Evolutionary conservation across 1,284 basidiomycete genomes (phyloP).

Genomic region (Testicularia cyperi): DNA sequence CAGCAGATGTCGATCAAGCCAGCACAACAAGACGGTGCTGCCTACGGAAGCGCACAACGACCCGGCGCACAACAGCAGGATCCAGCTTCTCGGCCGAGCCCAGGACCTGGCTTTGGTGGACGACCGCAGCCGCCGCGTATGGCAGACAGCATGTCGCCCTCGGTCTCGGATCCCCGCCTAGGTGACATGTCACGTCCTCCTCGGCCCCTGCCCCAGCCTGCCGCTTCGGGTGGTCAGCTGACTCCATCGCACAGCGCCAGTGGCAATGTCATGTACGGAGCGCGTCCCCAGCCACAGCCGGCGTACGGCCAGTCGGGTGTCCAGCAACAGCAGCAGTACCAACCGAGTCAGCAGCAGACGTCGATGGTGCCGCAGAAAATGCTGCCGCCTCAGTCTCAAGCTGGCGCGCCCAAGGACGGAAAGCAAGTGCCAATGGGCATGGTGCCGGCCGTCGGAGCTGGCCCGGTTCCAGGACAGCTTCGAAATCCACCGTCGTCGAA

Average conservation of each 20-base stretch:
- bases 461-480: constrained; percentile 6
- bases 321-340: constrained; percentile 3
- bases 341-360: too few species aligned
- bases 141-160: constrained; percentile 8
- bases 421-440: neutral
- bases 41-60: constrained; percentile 9
- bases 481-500: constrained; percentile 61
- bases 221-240: constrained; percentile 22
- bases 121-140: constrained; percentile 22
- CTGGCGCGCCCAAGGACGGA: too few species aligned
- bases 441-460: neutral
- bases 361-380: constrained; percentile 11
- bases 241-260: constrained; percentile 2
- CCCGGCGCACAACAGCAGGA: constrained; percentile 19
- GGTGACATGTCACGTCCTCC: constrained; percentile 34
- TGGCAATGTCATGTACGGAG: constrained; percentile 16
- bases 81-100: constrained; percentile 2
- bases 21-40: constrained; percentile 4
- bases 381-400: constrained; percentile 4
- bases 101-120: constrained; percentile 21
- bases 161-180: constrained; percentile 9
- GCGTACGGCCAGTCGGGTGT: constrained; percentile 7
- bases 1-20: constrained; percentile 42
- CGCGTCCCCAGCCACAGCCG: constrained; percentile 18
- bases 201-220: constrained; percentile 34